Evolutionary conservation across 2,329 filamentous ascomycete genomes (phyloP).

Genomic region (Scytalidium lignicola): DNA sequence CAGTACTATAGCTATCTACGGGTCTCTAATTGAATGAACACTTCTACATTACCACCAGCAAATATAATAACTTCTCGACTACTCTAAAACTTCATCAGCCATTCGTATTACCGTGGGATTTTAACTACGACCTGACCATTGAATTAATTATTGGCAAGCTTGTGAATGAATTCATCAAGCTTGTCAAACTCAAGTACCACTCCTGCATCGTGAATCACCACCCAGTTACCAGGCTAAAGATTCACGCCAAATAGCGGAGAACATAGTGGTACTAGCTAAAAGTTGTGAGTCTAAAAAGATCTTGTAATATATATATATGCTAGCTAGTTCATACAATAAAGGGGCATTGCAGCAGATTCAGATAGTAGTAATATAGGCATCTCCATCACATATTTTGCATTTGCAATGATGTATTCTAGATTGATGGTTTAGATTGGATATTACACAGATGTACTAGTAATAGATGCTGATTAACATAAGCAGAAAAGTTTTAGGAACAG

Average conservation of each 20-base stretch:
- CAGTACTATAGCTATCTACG: no score
- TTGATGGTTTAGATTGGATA: neutral
- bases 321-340: constrained; percentile 36
- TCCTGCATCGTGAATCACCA: constrained; percentile 54
- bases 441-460: no score
- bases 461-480: neutral
- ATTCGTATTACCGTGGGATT: neutral
- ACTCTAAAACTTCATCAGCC: neutral
- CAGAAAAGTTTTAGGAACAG: neutral
- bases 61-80: no score
- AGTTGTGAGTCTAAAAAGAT: neutral
- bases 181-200: neutral
- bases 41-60: no score
- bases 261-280: constrained; percentile 56
- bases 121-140: neutral
- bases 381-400: neutral
- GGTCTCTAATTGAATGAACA: no score
- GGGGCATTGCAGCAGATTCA: constrained; percentile 57
- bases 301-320: neutral
- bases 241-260: constrained; percentile 53
- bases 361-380: constrained; percentile 45
- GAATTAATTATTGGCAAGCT: neutral
- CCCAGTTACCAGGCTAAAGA: constrained; percentile 32
- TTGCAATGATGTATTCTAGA: constrained; percentile 47
- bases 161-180: neutral